Evolutionary conservation across 2,329 filamentous ascomycete species (phyloP), one percentile per base, ranked within the genome.

Genomic region (Beauveria scarabaeidicola): DNA sequence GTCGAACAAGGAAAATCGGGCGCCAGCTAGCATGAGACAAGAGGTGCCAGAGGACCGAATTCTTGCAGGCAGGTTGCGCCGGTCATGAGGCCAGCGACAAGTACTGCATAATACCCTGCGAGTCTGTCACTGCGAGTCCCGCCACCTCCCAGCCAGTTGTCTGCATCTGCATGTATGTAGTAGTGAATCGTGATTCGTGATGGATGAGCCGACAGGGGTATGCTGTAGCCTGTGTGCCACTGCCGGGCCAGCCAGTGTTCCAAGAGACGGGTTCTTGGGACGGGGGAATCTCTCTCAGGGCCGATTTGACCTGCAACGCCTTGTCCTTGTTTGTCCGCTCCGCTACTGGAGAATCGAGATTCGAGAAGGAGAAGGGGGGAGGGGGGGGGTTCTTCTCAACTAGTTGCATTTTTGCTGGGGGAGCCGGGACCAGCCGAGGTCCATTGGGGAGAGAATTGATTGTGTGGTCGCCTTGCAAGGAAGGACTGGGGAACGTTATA

Each of bases 261-360:
- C 54, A 58, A 40, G 44, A 41, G 44, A 41, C 46, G 46, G 54
- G 54, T 58, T 58, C 54, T 43, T 58, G 54, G 54, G 46, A 38
- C 29, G 43, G 43, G 38, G 53, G 21, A 56, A 36, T 52, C 48
- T 47, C 43, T 55, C 44, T 48, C 29, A 27, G 27, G 46, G 46
- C 46, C 54, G 54, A 58, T 58, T 58, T 38, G 19, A 41, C 40
- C 52, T 54, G 40, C 52, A 32, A 36, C 25, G 25, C 23, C 36
- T 40, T n/a, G 27, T 32, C 9, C 27, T 21, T 15, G 43, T 19
- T 21, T 15, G 43, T 19, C 43, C 27, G 41, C 53, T 38, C 41
- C 43, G 53, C 44, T 15, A n/a, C 41, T n/a, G 25, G 41, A 6
- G 41, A n/a, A 36, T n/a, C n/a, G n/a, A n/a, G n/a, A n/a, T n/a